A percentile compares a stretch with the other conserved stretches of the same genome.
Evolutionary conservation across 1,284 basidiomycete genomes (phyloP).

Genomic region (Leccinum pachyderme): DNA sequence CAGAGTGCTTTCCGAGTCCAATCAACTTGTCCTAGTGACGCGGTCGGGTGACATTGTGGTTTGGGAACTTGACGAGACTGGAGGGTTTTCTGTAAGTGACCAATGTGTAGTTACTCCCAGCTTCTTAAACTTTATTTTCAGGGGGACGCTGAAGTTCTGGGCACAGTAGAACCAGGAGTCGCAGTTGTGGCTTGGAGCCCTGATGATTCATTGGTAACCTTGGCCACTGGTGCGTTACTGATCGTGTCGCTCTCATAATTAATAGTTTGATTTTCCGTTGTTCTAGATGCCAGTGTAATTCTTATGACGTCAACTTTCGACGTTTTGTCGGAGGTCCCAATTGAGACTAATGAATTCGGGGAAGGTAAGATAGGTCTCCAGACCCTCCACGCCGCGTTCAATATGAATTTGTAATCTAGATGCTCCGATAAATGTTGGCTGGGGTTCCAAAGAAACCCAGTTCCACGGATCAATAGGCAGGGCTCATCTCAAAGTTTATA

Average conservation of each 20-base stretch:
- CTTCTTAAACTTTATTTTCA: conserved; percentile 9
- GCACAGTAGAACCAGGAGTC: conserved; percentile 85
- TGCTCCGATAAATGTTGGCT: conserved; percentile 91
- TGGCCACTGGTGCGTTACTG: conserved; percentile 67
- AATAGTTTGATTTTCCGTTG: conserved; percentile 1
- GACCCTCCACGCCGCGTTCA: conserved; percentile 5
- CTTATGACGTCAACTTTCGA: conserved; percentile 91
- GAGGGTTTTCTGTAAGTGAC: conserved; percentile 41
- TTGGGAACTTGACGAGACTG: conserved; percentile 52
- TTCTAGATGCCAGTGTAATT: conserved; percentile 69
- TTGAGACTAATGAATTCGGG: conserved; percentile 80
- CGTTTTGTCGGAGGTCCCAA: conserved; percentile 74
- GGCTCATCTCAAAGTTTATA: conserved; percentile 49
- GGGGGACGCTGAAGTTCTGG: conserved; percentile 65
- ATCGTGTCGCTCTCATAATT: neutral
- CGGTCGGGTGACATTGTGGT: conserved; percentile 79
- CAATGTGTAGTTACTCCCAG: neutral
- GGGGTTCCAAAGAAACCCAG: conserved; percentile 97
- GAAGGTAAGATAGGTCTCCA: conserved; percentile 53
- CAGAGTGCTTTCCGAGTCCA: conserved; percentile 64
- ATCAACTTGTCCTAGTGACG: conserved; percentile 62
- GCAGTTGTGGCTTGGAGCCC: conserved; percentile 86
- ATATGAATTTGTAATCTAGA: conserved; percentile 45
- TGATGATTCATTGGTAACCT: conserved; percentile 81
- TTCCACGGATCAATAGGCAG: conserved; percentile 98